Evolutionary conservation across 1,284 basidiomycete genomes (phyloP).

Genomic region (Cutaneotrichosporon cutaneum): DNA sequence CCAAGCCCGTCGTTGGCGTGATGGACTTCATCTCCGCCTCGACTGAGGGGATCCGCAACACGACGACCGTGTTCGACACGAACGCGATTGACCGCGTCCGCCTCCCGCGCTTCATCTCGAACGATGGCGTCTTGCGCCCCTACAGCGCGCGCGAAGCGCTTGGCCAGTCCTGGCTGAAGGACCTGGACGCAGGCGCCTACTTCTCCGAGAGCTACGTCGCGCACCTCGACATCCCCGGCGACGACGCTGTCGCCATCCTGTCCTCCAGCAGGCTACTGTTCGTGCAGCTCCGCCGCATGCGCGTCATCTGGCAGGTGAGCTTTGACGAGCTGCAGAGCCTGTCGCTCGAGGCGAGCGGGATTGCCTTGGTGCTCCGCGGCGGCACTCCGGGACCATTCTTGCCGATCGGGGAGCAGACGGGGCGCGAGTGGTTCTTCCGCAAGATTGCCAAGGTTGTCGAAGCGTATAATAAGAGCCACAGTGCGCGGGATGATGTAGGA

Average conservation of each 20-base stretch:
- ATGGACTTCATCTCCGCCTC: conserved; percentile 96
- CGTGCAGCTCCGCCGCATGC: conserved; percentile 80
- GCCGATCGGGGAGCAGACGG: conserved; percentile 56
- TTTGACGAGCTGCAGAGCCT: conserved; percentile 84
- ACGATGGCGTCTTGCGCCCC: conserved; percentile 81
- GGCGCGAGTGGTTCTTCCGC: conserved; percentile 60
- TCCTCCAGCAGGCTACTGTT: conserved; percentile 76
- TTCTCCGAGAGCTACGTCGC: conserved; percentile 86
- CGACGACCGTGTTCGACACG: conserved; percentile 95
- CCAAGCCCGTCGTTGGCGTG: conserved; percentile 94
- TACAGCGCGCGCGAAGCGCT: conserved; percentile 86
- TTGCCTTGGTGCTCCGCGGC: conserved; percentile 69
- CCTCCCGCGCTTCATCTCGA: conserved; percentile 80
- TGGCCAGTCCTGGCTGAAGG: conserved; percentile 94
- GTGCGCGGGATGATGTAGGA: conserved; percentile 28
- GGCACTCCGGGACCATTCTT: conserved; percentile 60
- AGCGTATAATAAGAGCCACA: conserved; percentile 45
- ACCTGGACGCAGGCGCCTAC: conserved; percentile 70
- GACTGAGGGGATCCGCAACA: conserved; percentile 97
- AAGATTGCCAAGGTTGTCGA: conserved; percentile 55
- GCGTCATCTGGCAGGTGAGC: conserved; percentile 88
- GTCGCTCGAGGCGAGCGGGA: conserved; percentile 82
- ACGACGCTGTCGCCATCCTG: conserved; percentile 79
- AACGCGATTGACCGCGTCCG: conserved; percentile 85
- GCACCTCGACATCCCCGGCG: conserved; percentile 78